Conservation (phyloP, 805 yeast species). For the Lipomyces mesembrius region DNA sequence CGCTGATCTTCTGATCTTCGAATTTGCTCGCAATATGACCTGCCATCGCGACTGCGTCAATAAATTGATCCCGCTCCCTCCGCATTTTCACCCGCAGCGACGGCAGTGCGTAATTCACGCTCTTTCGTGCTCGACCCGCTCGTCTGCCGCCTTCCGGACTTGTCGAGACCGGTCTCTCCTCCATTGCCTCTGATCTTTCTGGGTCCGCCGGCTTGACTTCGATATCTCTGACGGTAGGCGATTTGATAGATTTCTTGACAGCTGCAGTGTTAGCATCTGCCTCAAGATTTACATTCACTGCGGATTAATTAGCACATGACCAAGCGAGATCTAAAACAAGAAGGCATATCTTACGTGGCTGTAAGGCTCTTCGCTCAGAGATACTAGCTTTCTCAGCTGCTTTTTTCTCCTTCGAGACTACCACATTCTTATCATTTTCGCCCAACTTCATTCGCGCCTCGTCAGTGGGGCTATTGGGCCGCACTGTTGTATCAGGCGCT, state of each 20-base stretch:
- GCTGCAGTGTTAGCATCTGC: neutral
- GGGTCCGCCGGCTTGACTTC: neutral
- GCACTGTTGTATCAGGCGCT: neutral
- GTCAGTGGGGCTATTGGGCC: neutral
- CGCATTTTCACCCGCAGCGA: constrained; percentile 72
- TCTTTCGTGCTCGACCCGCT: constrained; percentile 38
- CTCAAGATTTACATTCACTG: constrained; percentile 21
- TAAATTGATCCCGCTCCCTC: constrained; percentile 61
- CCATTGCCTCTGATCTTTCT: neutral
- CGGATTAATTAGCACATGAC: constrained; percentile 3
- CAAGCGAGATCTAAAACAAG: too few relatives aligned
- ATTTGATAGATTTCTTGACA: neutral
- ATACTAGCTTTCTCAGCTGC: neutral
- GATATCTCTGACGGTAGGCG: neutral
- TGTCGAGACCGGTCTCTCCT: neutral
- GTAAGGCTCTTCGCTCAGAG: constrained; percentile 17
- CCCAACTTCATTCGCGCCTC: constrained; percentile 6
- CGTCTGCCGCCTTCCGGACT: constrained; percentile 22
- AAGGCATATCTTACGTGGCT: constrained; percentile 20
- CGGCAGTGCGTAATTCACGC: constrained; percentile 69
- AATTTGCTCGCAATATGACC: neutral
- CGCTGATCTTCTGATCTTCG: neutral
- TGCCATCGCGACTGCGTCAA: constrained; percentile 58
- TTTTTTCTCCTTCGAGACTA: neutral
- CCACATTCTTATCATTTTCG: constrained; percentile 3